Evolutionary conservation across 2,329 filamentous ascomycete genomes (phyloP), one percentile per base, ranked within the genome.

Genomic region (Colletotrichum eremochloae): DNA sequence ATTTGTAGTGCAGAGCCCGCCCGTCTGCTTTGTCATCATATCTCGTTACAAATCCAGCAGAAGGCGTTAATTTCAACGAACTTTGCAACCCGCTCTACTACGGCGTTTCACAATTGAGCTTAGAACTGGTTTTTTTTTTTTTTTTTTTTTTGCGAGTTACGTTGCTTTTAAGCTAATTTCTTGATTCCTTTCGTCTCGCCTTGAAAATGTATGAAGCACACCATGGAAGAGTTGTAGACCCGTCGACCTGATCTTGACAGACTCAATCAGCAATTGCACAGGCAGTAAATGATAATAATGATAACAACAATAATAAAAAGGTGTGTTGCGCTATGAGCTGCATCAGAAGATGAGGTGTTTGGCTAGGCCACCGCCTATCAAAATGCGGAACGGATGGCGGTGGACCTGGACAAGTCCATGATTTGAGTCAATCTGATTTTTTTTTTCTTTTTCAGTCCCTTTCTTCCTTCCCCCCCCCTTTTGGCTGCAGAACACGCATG

Each of bases 401-500:
- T 42, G 61, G 61, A n/a, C 48, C 61, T 33, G 5, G n/a, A 20
- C 33, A 20, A 63, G 48, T 42, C 61, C 12, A 52, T 11, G 52
- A 42, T 29, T 33, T 20, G 60, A 63, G 61, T 42, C 31, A 20
- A 42, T 52, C 46, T 15, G 20, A 42, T 36, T 44, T 42, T 46
- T 40, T 12, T 50, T 58, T 8, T 6, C 18, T 8, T 15, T 24
- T 40, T 12, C 7, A 24, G 18, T 53, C n/a, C 6, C 38, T 50
- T 58, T 40, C 31, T 52, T 8, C 12, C 18, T 8, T 15, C 11
- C 12, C 8, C 1, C 1, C 6, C 6, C 29, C 24, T 5, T 8
- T 2, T 1, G 14, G 24, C 50, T 31, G 24, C 24, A 15, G 48
- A 29, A 29, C 48, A 52, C 48, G 20, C 24, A 14, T 12, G 15